Conservation (phyloP, 2,329 filamentous ascomycete species). For the Colletotrichum sp. region DNA sequence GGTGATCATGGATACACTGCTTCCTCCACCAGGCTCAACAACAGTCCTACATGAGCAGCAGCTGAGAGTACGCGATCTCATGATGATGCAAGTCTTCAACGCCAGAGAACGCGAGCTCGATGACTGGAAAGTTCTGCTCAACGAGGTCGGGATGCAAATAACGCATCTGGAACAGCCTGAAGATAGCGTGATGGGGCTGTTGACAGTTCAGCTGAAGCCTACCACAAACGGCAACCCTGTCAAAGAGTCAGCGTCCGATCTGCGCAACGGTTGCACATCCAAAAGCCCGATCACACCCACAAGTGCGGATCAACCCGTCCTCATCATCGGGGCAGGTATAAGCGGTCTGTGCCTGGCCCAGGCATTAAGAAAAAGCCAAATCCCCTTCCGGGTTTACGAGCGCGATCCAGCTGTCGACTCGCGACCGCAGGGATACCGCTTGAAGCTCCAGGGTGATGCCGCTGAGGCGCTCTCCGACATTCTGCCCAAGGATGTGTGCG, state of each 20-base stretch:
- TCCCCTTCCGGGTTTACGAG: slow-evolving; percentile 56
- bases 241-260: background rate
- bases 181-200: background rate
- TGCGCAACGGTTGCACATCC: background rate
- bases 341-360: slow-evolving; percentile 41
- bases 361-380: slow-evolving; percentile 29
- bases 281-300: background rate
- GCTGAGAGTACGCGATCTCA: slow-evolving; percentile 38
- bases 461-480: background rate
- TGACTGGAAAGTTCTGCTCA: slow-evolving; percentile 49
- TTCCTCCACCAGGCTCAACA: slow-evolving; percentile 39
- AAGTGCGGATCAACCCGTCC: slow-evolving; percentile 23
- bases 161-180: background rate
- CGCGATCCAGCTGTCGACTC: slow-evolving; percentile 52
- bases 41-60: slow-evolving; percentile 14
- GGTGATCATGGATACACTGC: slow-evolving; percentile 30
- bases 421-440: slow-evolving; percentile 66
- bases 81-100: slow-evolving; percentile 55
- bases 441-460: slow-evolving; percentile 46
- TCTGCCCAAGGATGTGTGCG: background rate
- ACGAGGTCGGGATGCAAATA: slow-evolving; percentile 24
- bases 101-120: slow-evolving; percentile 47
- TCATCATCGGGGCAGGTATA: slow-evolving; percentile 41
- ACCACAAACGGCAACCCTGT: background rate
- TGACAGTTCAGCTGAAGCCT: background rate